A percentile compares a stretch with the other conserved stretches of the same genome.
Evolutionary conservation across 2,329 filamentous ascomycete genomes (phyloP).

Genomic region (Berkeleyomyces rouxiae): DNA sequence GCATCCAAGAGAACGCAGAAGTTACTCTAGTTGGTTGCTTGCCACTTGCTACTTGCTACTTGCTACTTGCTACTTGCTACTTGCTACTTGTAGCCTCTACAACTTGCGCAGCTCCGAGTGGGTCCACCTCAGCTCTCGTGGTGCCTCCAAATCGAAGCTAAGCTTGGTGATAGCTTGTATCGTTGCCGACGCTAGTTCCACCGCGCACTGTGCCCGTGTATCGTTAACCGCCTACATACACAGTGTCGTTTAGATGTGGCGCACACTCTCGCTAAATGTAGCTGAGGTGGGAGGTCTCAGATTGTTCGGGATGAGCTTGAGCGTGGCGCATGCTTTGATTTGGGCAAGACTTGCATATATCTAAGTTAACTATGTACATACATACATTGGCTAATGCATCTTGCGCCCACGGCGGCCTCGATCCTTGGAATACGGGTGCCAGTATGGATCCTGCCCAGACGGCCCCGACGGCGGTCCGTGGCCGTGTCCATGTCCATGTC

Average conservation of each 20-base stretch:
- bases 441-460: conserved; percentile 6
- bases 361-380: neutral
- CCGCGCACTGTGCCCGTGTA: neutral
- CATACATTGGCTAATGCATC: conserved; percentile 2
- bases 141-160: neutral
- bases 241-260: neutral
- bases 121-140: neutral
- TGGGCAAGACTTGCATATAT: neutral
- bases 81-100: neutral
- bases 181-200: neutral
- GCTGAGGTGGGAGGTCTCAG: neutral
- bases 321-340: neutral
- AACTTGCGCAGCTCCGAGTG: neutral
- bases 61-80: neutral
- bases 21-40: neutral
- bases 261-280: neutral
- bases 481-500: neutral
- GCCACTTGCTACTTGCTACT: neutral
- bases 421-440: conserved; percentile 12
- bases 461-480: conserved; percentile 10
- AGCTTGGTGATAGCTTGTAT: neutral
- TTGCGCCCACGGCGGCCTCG: conserved; percentile 8
- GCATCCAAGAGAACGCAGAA: neutral
- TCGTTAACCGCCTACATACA: neutral
- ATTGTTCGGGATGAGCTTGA: neutral